Evolutionary conservation across 1,284 basidiomycete species (phyloP).

Genomic region (Irpex sp.): DNA sequence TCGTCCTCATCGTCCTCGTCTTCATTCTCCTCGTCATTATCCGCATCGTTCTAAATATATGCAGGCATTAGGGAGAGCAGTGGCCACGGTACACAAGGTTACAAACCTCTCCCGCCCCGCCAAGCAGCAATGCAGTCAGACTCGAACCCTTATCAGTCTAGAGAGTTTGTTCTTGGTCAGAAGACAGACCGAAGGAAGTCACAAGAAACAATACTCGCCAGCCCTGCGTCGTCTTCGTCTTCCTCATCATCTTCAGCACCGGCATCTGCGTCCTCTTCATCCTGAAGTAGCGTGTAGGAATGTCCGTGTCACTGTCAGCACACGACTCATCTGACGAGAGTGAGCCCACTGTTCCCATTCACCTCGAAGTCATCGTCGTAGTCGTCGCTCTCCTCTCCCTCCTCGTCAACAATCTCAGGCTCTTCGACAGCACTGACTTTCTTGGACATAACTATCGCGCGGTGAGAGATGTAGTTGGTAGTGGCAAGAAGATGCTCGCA

Average conservation of each 20-base stretch:
- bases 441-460: constrained; percentile 1
- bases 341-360: not conserved
- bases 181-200: not conserved
- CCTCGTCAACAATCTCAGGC: constrained; percentile 7
- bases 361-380: constrained; percentile 7
- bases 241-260: constrained; percentile 3
- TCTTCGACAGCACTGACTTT: constrained; percentile 7
- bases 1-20: constrained; percentile 9
- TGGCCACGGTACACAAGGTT: not conserved
- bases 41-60: not conserved
- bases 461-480: not conserved
- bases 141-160: constrained; percentile 6
- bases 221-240: constrained; percentile 1
- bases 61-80: not conserved
- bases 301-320: not conserved
- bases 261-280: constrained; percentile 4
- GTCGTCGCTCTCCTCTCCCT: constrained; percentile 7
- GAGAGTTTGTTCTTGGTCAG: not conserved
- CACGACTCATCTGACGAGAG: not conserved
- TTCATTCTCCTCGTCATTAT: constrained; percentile 1
- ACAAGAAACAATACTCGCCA: not conserved
- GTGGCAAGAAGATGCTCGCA: not conserved
- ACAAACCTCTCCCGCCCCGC: constrained; percentile 2
- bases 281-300: not conserved
- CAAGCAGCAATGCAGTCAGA: constrained; percentile 5